A percentile compares a stretch with the other conserved stretches of the same genome.
These are phyloP conservation scores for Ophiocordyceps camponoti-floridani DNA, from an alignment of 2,329 filamentous ascomycete species.

Conservation along the genomic window DNA sequence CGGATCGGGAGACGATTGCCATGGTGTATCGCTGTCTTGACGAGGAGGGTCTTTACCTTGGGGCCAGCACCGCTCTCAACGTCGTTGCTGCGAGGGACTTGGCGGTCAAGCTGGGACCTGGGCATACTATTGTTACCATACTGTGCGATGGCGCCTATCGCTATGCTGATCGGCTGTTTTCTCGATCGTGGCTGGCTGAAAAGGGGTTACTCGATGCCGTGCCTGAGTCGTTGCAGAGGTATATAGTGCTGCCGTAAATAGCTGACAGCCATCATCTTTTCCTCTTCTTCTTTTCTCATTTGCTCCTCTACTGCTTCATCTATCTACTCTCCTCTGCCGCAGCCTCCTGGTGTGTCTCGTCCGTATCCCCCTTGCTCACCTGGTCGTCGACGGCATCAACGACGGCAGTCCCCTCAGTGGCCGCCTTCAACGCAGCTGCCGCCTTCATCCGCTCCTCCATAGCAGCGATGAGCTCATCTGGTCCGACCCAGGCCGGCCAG, in stretches of 20 bases:
- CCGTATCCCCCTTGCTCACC: too few species aligned
- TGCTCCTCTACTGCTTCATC: too few species aligned
- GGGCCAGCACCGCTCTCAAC: constrained; percentile 84
- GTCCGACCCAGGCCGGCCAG: constrained; percentile 6
- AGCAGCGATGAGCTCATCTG: too few species aligned
- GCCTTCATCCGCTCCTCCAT: too few species aligned
- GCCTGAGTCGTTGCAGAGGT: constrained; percentile 74
- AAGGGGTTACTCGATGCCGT: constrained; percentile 73
- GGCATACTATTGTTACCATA: constrained; percentile 82
- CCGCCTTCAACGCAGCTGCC: too few species aligned
- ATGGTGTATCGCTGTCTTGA: constrained; percentile 97
- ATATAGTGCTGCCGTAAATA: constrained; percentile 85
- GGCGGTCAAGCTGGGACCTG: constrained; percentile 73
- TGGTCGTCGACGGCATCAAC: too few species aligned
- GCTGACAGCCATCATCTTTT: neutral
- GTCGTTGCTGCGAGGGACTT: constrained; percentile 92
- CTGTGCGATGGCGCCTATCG: constrained; percentile 94
- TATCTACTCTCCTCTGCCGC: neutral
- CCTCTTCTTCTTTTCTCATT: neutral
- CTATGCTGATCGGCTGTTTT: constrained; percentile 89
- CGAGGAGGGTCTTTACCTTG: constrained; percentile 88
- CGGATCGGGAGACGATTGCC: constrained; percentile 86
- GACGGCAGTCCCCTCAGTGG: too few species aligned
- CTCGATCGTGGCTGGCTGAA: constrained; percentile 69
- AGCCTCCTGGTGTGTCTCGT: too few species aligned